Evolutionary conservation across 2,329 filamentous ascomycete species (phyloP), one percentile per base, ranked within the genome.

Genomic region (Aspergillus novofumigatus): DNA sequence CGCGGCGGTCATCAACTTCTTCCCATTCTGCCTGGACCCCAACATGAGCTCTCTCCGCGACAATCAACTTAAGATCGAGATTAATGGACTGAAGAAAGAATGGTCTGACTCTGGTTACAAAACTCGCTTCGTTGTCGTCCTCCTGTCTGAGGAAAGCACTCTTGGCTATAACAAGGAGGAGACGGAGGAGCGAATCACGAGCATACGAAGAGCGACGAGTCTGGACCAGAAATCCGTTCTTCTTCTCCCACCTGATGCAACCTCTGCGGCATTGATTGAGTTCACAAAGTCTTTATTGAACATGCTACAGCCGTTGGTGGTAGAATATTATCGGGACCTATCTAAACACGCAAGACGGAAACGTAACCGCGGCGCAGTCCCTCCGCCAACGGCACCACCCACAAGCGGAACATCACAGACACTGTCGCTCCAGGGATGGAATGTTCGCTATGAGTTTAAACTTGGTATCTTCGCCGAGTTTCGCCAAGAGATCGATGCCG

Each of bases 361-460:
- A 79, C 88, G 90, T 64, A 88, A 89, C 49, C 84, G 92, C 57
- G 89, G 90, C 7, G 81, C 86, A 20, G 86, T 89, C 14, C 92
- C 92, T 10, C 86, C 89, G 50, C 91, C 92, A 3, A 93, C 91
- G 6, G 82, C 91, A 32, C 90, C 92, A 4, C 91, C 91, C 1
- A 93, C 90, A 0, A 86, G 83, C 21, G 91, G 90, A 28, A 95
- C 91, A 1, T 95, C 92, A 1, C 90, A 94, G 67, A 91, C 89
- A 0, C 76, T 97, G n/a, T 90, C 92, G 1, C 79, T 88, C 9
- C 86, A 91, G 45, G 92, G 91, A 3, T 99, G 93, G 94, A 92
- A 91, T 67, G 88, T 95, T 53, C 87, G 93, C 17, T 97, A 97
- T 73, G 93, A 99, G 68, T 92, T 96, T 77, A 99, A 99, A 72